Evolutionary conservation across 2,329 filamentous ascomycete genomes (phyloP).

Genomic region (Cryphonectria radicalis): DNA sequence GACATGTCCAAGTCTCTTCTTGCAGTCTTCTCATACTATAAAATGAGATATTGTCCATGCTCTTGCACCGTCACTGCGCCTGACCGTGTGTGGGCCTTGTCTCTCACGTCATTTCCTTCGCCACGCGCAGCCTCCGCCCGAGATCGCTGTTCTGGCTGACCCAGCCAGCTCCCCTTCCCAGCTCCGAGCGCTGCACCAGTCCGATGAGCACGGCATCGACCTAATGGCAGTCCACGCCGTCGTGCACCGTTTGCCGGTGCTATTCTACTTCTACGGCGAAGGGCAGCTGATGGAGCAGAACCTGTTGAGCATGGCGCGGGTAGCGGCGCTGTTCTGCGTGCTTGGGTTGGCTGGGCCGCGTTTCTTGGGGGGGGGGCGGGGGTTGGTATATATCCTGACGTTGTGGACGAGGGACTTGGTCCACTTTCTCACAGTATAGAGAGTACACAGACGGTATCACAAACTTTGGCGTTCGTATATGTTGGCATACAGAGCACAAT

Average conservation of each 20-base stretch:
- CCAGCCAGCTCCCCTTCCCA: background rate
- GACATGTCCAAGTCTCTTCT: background rate
- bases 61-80: background rate
- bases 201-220: background rate
- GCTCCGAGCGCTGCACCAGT: background rate
- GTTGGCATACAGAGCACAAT: background rate
- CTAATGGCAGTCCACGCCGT: background rate
- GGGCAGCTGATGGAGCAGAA: background rate
- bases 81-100: background rate
- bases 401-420: background rate
- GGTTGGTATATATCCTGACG: background rate
- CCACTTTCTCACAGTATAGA: background rate
- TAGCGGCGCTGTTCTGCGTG: background rate
- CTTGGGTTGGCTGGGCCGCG: background rate
- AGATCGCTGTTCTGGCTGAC: background rate
- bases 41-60: background rate
- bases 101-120: background rate
- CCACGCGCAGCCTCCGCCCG: background rate
- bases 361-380: background rate
- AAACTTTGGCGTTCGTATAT: background rate
- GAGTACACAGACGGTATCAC: background rate
- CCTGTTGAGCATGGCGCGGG: background rate
- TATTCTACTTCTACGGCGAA: background rate
- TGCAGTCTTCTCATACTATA: background rate
- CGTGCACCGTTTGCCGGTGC: background rate